Percentiles rank a stretch among this genome's conserved stretches.
Evolutionary conservation across 2,329 filamentous ascomycete genomes (phyloP).

Genomic region (Xylariaceae sp.): DNA sequence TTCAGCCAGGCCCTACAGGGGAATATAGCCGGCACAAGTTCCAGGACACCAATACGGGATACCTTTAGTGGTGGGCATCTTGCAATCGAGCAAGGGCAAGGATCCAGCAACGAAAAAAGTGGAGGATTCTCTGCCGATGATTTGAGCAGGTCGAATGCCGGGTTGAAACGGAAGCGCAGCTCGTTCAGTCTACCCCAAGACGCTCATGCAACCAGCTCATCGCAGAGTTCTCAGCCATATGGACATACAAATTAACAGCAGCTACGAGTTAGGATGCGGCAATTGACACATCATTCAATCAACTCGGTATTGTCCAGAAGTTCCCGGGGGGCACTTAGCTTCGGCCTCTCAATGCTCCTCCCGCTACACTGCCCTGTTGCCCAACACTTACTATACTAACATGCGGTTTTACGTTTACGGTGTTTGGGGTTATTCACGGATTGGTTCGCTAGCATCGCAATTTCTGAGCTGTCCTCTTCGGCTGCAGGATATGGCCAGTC

Average conservation of each 20-base stretch:
- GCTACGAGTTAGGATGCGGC: neutral
- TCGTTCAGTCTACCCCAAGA: slow-evolving; percentile 31
- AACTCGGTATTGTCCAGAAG: neutral
- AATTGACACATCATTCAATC: neutral
- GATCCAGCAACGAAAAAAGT: slow-evolving; percentile 26
- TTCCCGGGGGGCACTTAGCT: neutral
- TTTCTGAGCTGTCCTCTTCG: slow-evolving; percentile 12
- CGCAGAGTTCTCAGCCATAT: slow-evolving; percentile 29
- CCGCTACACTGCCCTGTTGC: slow-evolving; percentile 20
- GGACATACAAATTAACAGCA: slow-evolving; percentile 27
- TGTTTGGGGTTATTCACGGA: slow-evolving; percentile 5
- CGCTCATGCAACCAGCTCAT: slow-evolving; percentile 24
- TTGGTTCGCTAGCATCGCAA: slow-evolving; percentile 10
- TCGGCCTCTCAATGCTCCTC: slow-evolving; percentile 17
- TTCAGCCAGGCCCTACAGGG: slow-evolving; percentile 48
- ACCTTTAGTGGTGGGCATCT: slow-evolving; percentile 38
- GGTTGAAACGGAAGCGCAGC: slow-evolving; percentile 32
- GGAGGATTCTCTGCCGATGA: slow-evolving; percentile 32
- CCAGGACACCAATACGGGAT: slow-evolving; percentile 45
- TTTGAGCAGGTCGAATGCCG: slow-evolving; percentile 20
- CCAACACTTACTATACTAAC: slow-evolving; percentile 19
- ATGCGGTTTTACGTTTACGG: slow-evolving; percentile 27
- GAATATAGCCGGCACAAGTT: slow-evolving; percentile 36
- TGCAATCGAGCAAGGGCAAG: slow-evolving; percentile 25
- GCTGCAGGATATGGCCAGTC: slow-evolving; percentile 11